phyloP scores from a whole-genome alignment of 306 rosid species.

The Fragaria nilgerrensis region DNA sequence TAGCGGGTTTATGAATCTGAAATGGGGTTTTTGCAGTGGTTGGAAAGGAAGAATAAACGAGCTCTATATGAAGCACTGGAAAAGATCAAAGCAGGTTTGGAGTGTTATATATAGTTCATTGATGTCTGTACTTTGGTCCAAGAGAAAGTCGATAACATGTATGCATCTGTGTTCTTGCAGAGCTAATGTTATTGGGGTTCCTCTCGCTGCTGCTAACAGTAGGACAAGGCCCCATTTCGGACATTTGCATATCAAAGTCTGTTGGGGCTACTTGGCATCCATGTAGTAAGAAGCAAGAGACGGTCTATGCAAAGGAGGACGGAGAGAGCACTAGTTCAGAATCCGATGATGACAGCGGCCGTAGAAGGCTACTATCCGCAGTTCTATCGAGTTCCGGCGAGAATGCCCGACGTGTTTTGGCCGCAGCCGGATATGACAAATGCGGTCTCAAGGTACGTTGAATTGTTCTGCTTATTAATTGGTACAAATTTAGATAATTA shows the following conservation, averaged over 20 bases:
- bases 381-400: neutral
- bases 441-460: slow-evolving; percentile 45
- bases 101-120: no score
- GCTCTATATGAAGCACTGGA: slow-evolving; percentile 65
- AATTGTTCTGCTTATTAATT: neutral
- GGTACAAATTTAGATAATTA: neutral
- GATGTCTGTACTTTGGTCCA: neutral
- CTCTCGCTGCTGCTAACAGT: slow-evolving; percentile 72
- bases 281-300: slow-evolving; percentile 37
- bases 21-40: slow-evolving; percentile 46
- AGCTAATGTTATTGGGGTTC: slow-evolving; percentile 83
- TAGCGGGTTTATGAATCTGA: neutral
- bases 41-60: slow-evolving; percentile 62
- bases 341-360: slow-evolving; percentile 5
- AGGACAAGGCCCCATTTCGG: slow-evolving; percentile 53
- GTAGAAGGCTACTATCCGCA: slow-evolving; percentile 33
- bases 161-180: slow-evolving; percentile 19
- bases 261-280: slow-evolving; percentile 76
- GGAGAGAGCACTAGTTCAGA: neutral
- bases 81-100: slow-evolving; percentile 76
- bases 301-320: neutral
- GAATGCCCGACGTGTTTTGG: slow-evolving; percentile 49
- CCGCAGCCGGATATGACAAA: slow-evolving; percentile 30
- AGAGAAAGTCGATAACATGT: neutral
- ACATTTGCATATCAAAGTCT: slow-evolving; percentile 47